Evolutionary conservation across 179 eudicot genomes (phyloP).

Genomic region (Spergularia azorica): DNA sequence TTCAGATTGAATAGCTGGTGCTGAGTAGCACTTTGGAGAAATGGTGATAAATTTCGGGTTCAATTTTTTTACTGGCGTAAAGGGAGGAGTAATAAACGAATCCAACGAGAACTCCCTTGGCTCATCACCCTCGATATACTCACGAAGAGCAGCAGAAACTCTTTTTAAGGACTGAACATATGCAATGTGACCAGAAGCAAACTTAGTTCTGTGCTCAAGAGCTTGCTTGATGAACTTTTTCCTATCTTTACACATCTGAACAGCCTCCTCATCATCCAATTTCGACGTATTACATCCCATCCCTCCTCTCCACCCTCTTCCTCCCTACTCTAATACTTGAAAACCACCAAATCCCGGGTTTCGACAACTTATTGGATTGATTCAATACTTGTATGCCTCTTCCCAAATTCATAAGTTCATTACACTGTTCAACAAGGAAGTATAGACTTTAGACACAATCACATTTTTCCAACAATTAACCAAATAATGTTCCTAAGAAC

Average conservation of each 20-base stretch:
- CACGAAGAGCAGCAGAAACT: constrained; percentile 83
- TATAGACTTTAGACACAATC: constrained; percentile 9
- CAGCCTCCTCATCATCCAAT: constrained; percentile 92
- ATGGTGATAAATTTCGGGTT: constrained; percentile 62
- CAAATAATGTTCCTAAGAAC: constrained; percentile 10
- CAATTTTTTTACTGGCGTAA: constrained; percentile 54
- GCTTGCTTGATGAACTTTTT: constrained; percentile 89
- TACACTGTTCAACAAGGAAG: constrained; percentile 29
- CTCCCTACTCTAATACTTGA: constrained; percentile 9
- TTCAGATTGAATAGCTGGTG: constrained; percentile 47
- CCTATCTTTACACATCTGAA: constrained; percentile 84
- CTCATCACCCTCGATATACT: constrained; percentile 81
- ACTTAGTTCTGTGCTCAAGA: constrained; percentile 68
- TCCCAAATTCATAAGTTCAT: constrained; percentile 41
- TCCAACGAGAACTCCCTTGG: constrained; percentile 75
- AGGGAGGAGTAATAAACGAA: constrained; percentile 59
- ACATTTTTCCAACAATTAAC: constrained; percentile 16
- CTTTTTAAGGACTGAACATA: constrained; percentile 76
- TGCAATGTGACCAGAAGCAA: constrained; percentile 85
- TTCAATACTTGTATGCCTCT: constrained; percentile 29
- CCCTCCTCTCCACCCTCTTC: constrained; percentile 28
- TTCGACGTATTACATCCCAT: constrained; percentile 99
- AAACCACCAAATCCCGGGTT: constrained; percentile 11
- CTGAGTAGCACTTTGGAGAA: constrained; percentile 71
- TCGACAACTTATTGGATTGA: constrained; percentile 15